Evolutionary conservation across 2,329 filamentous ascomycete genomes (phyloP).

Genomic region (Colletotrichum nymphaeae): DNA sequence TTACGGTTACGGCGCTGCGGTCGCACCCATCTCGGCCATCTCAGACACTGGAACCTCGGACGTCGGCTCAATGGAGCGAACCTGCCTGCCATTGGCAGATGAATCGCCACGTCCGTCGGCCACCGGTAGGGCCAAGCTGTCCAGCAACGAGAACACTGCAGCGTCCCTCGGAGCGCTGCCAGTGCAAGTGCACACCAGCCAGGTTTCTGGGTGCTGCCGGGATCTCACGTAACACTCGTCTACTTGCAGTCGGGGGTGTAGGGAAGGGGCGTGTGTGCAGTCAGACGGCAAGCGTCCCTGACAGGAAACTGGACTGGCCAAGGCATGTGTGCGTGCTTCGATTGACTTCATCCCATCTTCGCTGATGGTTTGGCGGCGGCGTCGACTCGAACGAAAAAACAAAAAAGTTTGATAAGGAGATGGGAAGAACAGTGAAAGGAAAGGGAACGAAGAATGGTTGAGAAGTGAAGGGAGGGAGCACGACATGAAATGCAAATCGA

Average conservation of each 20-base stretch:
- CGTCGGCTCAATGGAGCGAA: slow-evolving; percentile 29
- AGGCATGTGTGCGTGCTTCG: slow-evolving; percentile 31
- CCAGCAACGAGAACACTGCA: neutral
- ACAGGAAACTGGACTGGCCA: slow-evolving; percentile 11
- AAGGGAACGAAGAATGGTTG: neutral
- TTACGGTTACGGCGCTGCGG: slow-evolving; percentile 10
- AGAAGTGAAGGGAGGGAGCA: neutral
- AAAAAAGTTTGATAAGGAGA: slow-evolving; percentile 24
- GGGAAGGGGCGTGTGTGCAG: slow-evolving; percentile 5
- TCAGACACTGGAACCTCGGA: slow-evolving; percentile 29
- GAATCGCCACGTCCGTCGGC: neutral
- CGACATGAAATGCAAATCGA: slow-evolving; percentile 7
- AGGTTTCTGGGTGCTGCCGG: slow-evolving; percentile 30
- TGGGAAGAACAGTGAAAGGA: neutral
- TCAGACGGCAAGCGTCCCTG: slow-evolving; percentile 26
- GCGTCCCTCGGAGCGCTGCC: neutral
- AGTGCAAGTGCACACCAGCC: slow-evolving; percentile 21
- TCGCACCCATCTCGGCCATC: slow-evolving; percentile 24
- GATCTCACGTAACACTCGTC: slow-evolving; percentile 34
- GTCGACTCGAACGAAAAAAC: neutral
- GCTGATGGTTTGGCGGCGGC: slow-evolving; percentile 3
- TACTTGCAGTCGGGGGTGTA: slow-evolving; percentile 24
- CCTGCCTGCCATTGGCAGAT: slow-evolving; percentile 1
- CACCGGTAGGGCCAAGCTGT: neutral
- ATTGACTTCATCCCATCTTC: slow-evolving; percentile 35